Percentiles rank a stretch among this genome's conserved stretches.
Evolutionary conservation across 257 asterid species (phyloP).

Genomic region (Salvia hispanica): DNA sequence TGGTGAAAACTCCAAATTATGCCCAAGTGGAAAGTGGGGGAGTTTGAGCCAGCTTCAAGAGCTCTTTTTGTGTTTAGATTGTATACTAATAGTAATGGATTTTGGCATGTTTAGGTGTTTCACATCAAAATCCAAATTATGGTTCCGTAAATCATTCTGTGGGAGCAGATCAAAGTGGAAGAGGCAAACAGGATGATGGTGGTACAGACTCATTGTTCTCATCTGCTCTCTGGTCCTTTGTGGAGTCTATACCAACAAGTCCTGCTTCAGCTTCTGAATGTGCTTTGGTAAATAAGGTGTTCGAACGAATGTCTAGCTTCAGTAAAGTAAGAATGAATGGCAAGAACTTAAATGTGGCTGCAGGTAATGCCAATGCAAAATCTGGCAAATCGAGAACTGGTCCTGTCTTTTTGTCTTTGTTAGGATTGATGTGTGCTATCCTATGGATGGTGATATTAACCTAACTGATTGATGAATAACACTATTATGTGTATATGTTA

Average conservation of each 20-base stretch:
- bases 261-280: slow-evolving; percentile 95
- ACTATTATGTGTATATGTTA: slow-evolving; percentile 37
- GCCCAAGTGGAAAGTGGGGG: slow-evolving; percentile 90
- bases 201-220: slow-evolving; percentile 73
- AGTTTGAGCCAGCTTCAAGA: slow-evolving; percentile 78
- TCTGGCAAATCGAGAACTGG: slow-evolving; percentile 47
- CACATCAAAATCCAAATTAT: slow-evolving; percentile 41
- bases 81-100: slow-evolving; percentile 51
- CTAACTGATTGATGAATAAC: slow-evolving; percentile 31
- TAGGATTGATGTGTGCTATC: slow-evolving; percentile 74
- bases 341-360: slow-evolving; percentile 45
- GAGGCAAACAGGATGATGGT: slow-evolving; percentile 49
- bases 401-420: slow-evolving; percentile 54
- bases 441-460: slow-evolving; percentile 63
- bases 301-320: slow-evolving; percentile 78
- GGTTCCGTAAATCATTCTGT: slow-evolving; percentile 41
- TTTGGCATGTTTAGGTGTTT: slow-evolving; percentile 71
- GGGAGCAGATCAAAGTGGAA: slow-evolving; percentile 53
- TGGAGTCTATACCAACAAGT: slow-evolving; percentile 94
- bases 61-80: slow-evolving; percentile 46
- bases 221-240: slow-evolving; percentile 74
- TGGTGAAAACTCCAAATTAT: slow-evolving; percentile 67
- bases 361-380: slow-evolving; percentile 22
- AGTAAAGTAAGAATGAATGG: slow-evolving; percentile 53
- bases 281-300: slow-evolving; percentile 59